Percentiles rank a stretch among this genome's conserved stretches.
phyloP scores from a whole-genome alignment of 768 basidiomycete species.

The Suillus bovinus region DNA sequence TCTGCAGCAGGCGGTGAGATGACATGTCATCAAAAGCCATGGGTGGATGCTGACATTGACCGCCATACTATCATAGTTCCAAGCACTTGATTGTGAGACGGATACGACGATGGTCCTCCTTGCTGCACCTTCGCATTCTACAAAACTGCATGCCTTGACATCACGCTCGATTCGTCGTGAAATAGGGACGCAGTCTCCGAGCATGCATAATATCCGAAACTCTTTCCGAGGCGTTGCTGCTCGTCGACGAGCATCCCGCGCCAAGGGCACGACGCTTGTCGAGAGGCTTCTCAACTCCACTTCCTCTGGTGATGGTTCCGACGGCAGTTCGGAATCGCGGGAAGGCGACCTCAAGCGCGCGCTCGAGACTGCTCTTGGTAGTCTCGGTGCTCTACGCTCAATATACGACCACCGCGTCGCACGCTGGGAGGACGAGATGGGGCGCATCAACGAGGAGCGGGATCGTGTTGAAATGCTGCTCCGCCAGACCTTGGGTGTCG shows the following conservation, averaged over 20 bases:
- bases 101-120: slow-evolving; percentile 76
- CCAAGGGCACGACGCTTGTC: slow-evolving; percentile 45
- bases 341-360: slow-evolving; percentile 71
- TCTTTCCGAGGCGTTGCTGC: slow-evolving; percentile 61
- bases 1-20: slow-evolving; percentile 65
- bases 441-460: slow-evolving; percentile 61
- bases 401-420: slow-evolving; percentile 72
- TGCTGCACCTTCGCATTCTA: slow-evolving; percentile 73
- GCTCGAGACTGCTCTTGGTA: slow-evolving; percentile 65
- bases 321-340: slow-evolving; percentile 48
- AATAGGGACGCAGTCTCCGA: slow-evolving; percentile 45
- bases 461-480: slow-evolving; percentile 67
- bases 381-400: slow-evolving; percentile 58
- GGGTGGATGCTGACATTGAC: slow-evolving; percentile 5
- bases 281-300: slow-evolving; percentile 42
- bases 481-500: slow-evolving; percentile 59
- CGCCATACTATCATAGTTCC: slow-evolving; percentile 52
- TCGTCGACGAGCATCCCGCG: slow-evolving; percentile 51
- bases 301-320: slow-evolving; percentile 56
- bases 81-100: slow-evolving; percentile 76
- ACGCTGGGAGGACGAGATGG: slow-evolving; percentile 72
- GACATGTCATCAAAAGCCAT: not conserved
- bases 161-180: slow-evolving; percentile 72
- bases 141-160: slow-evolving; percentile 60
- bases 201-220: slow-evolving; percentile 52